Base-by-base conservation (phyloP, 352 stramenopile genomes). In the Globisporangium irregulare region DNA sequence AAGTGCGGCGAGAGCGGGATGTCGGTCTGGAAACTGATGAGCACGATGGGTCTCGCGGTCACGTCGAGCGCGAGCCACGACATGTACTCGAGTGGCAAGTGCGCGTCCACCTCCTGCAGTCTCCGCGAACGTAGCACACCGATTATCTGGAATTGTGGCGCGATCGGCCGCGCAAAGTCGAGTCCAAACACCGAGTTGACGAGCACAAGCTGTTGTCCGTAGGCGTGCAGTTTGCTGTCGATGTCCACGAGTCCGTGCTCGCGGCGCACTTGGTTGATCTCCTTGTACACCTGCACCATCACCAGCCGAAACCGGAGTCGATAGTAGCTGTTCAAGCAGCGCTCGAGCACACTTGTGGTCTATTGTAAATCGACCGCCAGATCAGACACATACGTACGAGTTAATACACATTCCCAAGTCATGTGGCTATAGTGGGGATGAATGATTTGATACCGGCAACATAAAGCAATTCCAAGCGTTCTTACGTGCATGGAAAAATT, bases 101-200 rank as follows among this genome's bases (percentile, higher is more conserved):
- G 67, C 59, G 41, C 8, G 22, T 48, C 34, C 7, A 22, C n/a
- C 4, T 62, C 59, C 7, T 50, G 36, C 51, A 64, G 59, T 27
- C 29, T 66, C 34, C 66, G 72, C 2, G 75, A 80, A 62, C 79
- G 79, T 32, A 95, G 64, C 50, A 91, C 73, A 3, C 81, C 79
- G 48, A 97, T 76, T 72, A 97, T 81, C 51, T 82, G 82, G 56
- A 95, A 91, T 55, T 95, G 79, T 36, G 88, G 88, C 20, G 82
- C 68, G 32, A 97, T 82, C 6, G 87, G 82, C 6, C 90, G 80
- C 12, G 90, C 70, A 25, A 92, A 76, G 55, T 97, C 90, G 71
- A 96, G 73, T 4, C 90, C 90, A 55, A 97, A 93, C 41, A 90
- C 77, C 24, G 88, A 93, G 65, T 92, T 94, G 56, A 86, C 84